Conservation (phyloP, 257 asterid genomes). For the Thymus mandschuricus region DNA sequence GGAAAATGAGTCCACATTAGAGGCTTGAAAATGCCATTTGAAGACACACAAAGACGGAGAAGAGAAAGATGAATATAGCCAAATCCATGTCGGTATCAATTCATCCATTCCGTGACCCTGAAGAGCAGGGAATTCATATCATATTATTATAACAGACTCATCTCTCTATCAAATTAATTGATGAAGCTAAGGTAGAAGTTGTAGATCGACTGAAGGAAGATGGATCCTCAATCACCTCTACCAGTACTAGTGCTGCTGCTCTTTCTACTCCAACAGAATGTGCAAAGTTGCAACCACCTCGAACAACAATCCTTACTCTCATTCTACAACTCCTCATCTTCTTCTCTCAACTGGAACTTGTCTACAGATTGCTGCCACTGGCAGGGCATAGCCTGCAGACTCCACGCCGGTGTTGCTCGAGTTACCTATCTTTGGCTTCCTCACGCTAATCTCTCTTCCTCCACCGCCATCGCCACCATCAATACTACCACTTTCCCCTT, state of each 20-base stretch:
- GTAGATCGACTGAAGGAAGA: no score
- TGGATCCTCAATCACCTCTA: neutral
- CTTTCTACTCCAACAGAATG: slow-evolving; percentile 6
- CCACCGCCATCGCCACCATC: neutral
- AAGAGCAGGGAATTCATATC: no score
- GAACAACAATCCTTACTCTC: slow-evolving; percentile 38
- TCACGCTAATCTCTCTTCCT: neutral
- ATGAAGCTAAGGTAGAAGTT: no score
- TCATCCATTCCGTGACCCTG: no score
- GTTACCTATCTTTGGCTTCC: slow-evolving; percentile 37
- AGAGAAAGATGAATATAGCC: neutral
- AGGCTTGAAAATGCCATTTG: neutral
- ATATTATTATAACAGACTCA: no score
- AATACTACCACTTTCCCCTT: slow-evolving; percentile 19
- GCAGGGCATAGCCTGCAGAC: slow-evolving; percentile 42
- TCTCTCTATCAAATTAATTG: no score
- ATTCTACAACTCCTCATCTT: slow-evolving; percentile 22
- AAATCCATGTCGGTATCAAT: neutral
- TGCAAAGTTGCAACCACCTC: slow-evolving; percentile 19
- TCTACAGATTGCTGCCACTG: slow-evolving; percentile 42
- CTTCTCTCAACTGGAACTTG: slow-evolving; percentile 37
- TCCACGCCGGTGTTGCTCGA: neutral
- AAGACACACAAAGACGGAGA: neutral
- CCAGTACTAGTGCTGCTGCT: neutral
- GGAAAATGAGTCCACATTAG: neutral